These are phyloP conservation scores for Pneumocystis murina DNA, from an alignment of 1,139 yeast species.

Conservation along the genomic window DNA sequence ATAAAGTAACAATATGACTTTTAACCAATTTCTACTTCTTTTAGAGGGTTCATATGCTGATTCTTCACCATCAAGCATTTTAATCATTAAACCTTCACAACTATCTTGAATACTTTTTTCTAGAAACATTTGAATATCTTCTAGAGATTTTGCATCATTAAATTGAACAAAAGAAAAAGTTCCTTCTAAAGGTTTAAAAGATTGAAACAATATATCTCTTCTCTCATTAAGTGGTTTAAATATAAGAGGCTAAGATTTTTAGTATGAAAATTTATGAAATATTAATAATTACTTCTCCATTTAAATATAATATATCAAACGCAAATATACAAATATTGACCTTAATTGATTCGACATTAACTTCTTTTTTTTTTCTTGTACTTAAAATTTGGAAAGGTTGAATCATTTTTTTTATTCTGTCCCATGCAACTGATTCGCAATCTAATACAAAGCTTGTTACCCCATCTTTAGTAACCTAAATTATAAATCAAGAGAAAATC, in stretches of 20 bases:
- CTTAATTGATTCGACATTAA: constrained; percentile 68
- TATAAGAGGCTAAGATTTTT: constrained; percentile 32
- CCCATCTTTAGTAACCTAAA: constrained; percentile 39
- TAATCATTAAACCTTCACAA: constrained; percentile 95
- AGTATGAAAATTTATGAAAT: constrained; percentile 13
- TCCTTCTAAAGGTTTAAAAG: constrained; percentile 52
- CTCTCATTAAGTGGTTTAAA: constrained; percentile 58
- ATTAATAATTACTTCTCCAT: constrained; percentile 32
- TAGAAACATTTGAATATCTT: constrained; percentile 59
- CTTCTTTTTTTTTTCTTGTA: constrained; percentile 88
- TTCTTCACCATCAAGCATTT: constrained; percentile 66
- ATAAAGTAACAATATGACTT: constrained; percentile 19
- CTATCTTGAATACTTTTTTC: constrained; percentile 81
- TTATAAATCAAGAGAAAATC: constrained; percentile 27
- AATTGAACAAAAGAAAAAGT: constrained; percentile 69
- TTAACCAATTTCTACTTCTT: constrained; percentile 89
- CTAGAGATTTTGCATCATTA: constrained; percentile 56
- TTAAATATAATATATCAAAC: constrained; percentile 64
- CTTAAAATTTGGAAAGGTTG: constrained; percentile 85
- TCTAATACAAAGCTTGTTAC: constrained; percentile 55
- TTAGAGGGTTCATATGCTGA: constrained; percentile 87
- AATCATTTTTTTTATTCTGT: constrained; percentile 52
- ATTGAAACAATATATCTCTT: constrained; percentile 41
- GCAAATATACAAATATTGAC: constrained; percentile 87
- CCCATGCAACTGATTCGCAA: constrained; percentile 99